Base-by-base conservation (phyloP, 345 rosid genomes). In the Dovyalis caffra region DNA sequence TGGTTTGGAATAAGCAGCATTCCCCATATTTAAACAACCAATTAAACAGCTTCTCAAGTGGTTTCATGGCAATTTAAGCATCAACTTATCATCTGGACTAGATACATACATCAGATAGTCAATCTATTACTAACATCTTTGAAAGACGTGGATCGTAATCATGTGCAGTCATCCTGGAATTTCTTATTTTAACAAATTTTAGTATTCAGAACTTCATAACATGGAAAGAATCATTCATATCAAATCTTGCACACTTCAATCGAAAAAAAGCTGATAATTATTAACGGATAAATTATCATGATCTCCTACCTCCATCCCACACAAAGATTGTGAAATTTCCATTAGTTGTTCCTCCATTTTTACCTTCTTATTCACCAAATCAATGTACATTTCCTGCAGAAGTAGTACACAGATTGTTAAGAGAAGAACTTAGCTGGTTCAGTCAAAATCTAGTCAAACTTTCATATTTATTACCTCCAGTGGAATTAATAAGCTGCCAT, bases 281-380 rank as follows among this genome's bases (percentile, higher is more conserved):
- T 26, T 60, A 18, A 29, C 18, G 66, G 66, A 18, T 40, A 15
- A 11, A 14, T 21, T 6, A 1, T 8, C 68, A 64, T 21, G 66
- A 12, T 73, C 14, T 21, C 26, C 53, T 86, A 90, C 94, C 94
- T 89, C 85, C 83, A 90, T 81, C 76, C 79, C 72, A 33, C 47
- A 70, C 51, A 92, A 69, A 69, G 84, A 82, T 33, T 82, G 77
- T 51, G 89, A 82, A 78, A 92, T 73, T 58, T 80, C 83, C 79
- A 47, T 53, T n/a, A 95, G 81, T 80, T 86, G 88, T 74, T 82
- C 87, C 81, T 91, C 93, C 61, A 88, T 72, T 62, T 80, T 79
- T 64, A 83, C 70, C 81, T 89, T 93, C 88, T 72, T 90, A 26
- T 83, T 89, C 78, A 82, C 66, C 81, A 93, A 77, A 58, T 90